Percentiles rank a stretch among this genome's conserved stretches.
phyloP scores from a whole-genome alignment of 2,329 filamentous ascomycete species.

The Corniculantispora saksenae region DNA sequence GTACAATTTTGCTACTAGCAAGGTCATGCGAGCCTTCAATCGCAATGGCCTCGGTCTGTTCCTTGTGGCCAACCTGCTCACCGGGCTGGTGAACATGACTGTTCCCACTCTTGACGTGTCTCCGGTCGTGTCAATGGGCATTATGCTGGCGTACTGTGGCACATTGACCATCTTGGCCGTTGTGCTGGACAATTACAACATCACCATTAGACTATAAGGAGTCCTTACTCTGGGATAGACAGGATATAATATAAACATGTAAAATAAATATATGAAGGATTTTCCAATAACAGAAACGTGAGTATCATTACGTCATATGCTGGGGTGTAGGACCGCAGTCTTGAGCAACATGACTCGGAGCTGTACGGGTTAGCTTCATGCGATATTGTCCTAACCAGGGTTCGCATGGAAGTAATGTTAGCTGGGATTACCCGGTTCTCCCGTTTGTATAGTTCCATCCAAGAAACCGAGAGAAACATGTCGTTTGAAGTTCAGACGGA shows the following conservation, averaged over 20 bases:
- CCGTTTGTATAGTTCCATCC: too few relatives aligned
- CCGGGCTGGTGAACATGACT: constrained; percentile 85
- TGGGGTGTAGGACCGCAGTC: too few relatives aligned
- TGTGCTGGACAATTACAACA: constrained; percentile 61
- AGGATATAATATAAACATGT: not conserved
- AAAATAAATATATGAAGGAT: constrained; percentile 19
- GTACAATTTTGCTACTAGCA: constrained; percentile 72
- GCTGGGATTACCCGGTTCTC: too few relatives aligned
- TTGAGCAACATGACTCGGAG: not conserved
- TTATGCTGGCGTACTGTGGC: constrained; percentile 73
- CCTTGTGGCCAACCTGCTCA: constrained; percentile 83
- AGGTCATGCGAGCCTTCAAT: constrained; percentile 81
- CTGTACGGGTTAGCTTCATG: too few relatives aligned
- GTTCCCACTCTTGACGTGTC: constrained; percentile 76
- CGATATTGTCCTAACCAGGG: too few relatives aligned
- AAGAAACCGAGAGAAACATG: too few relatives aligned
- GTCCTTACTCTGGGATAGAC: not conserved
- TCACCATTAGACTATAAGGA: constrained; percentile 68
- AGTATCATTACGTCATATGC: too few relatives aligned
- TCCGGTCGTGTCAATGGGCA: constrained; percentile 65
- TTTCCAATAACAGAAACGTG: not conserved
- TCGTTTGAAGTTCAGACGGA: too few relatives aligned
- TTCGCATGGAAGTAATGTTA: too few relatives aligned
- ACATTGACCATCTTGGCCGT: constrained; percentile 69
- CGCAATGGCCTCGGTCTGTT: constrained; percentile 86